A percentile compares a stretch with the other conserved stretches of the same genome.
Evolutionary conservation across 2,329 filamentous ascomycete species (phyloP).

Genomic region (Colletotrichum nymphaeae): DNA sequence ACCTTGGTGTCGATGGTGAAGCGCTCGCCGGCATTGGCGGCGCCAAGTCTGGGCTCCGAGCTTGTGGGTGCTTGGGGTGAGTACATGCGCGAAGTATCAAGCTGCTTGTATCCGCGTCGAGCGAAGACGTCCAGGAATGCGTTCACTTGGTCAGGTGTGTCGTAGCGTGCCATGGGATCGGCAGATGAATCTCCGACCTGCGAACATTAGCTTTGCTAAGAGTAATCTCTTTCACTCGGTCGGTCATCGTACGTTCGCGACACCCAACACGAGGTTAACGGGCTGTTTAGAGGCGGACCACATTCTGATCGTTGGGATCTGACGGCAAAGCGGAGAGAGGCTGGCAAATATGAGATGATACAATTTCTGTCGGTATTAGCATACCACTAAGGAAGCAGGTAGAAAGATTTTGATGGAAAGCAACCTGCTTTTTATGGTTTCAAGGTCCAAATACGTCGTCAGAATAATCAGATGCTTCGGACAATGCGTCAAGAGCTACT

Average conservation of each 20-base stretch:
- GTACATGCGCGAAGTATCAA: background rate
- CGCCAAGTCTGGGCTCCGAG: background rate
- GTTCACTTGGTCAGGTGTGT: background rate
- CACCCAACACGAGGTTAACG: background rate
- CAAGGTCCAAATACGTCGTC: background rate
- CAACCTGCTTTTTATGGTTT: background rate
- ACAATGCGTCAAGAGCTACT: background rate
- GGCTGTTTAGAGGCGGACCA: background rate
- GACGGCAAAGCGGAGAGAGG: background rate
- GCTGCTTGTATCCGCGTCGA: background rate
- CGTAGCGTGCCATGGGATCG: background rate
- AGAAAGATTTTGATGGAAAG: background rate
- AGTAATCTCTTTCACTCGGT: background rate
- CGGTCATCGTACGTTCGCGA: background rate
- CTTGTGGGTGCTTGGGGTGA: background rate
- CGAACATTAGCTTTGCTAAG: background rate
- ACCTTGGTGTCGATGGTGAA: slow-evolving; percentile 10
- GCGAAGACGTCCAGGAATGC: background rate
- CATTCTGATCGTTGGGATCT: background rate
- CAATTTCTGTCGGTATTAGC: background rate
- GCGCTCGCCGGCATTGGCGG: background rate
- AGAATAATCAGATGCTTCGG: background rate
- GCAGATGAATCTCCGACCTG: background rate
- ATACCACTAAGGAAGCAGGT: too few relatives aligned
- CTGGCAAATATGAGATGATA: background rate